Percentiles rank a stretch among this genome's conserved stretches.
phyloP scores from a whole-genome alignment of 2,329 filamentous ascomycete species.

The Amphichorda felina region DNA sequence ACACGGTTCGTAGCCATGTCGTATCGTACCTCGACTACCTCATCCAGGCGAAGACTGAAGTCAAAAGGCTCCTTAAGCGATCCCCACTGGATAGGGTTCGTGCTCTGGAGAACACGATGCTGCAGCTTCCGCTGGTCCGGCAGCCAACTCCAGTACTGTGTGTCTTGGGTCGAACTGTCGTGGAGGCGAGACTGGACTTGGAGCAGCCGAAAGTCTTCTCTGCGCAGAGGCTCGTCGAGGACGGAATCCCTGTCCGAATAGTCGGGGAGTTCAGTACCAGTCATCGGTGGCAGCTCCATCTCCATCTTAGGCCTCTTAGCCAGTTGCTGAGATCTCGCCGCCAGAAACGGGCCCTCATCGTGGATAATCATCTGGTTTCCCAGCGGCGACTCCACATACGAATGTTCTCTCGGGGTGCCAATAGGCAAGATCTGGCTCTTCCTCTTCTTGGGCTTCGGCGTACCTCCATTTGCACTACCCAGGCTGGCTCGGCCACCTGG shows the following conservation, averaged over 20 bases:
- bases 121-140: slow-evolving; percentile 28
- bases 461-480: slow-evolving; percentile 1
- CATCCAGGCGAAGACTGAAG: slow-evolving; percentile 34
- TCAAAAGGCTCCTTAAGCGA: slow-evolving; percentile 36
- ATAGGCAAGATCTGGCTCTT: slow-evolving; percentile 9
- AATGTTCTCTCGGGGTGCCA: not conserved
- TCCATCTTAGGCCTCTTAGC: slow-evolving; percentile 4
- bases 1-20: slow-evolving; percentile 28
- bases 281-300: not conserved
- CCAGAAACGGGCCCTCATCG: slow-evolving; percentile 2
- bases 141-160: slow-evolving; percentile 45
- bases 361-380: slow-evolving; percentile 2
- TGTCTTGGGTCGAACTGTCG: slow-evolving; percentile 33
- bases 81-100: slow-evolving; percentile 31
- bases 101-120: slow-evolving; percentile 39
- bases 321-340: not conserved
- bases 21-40: slow-evolving; percentile 33
- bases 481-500: slow-evolving; percentile 7
- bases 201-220: slow-evolving; percentile 37
- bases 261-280: slow-evolving; percentile 10
- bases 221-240: slow-evolving; percentile 28
- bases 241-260: slow-evolving; percentile 41
- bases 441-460: slow-evolving; percentile 15
- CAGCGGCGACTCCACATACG: slow-evolving; percentile 6
- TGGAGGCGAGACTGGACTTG: slow-evolving; percentile 37